Evolutionary conservation across 202 grass and related monocot genomes (phyloP).

Genomic region (Panicum hallii): DNA sequence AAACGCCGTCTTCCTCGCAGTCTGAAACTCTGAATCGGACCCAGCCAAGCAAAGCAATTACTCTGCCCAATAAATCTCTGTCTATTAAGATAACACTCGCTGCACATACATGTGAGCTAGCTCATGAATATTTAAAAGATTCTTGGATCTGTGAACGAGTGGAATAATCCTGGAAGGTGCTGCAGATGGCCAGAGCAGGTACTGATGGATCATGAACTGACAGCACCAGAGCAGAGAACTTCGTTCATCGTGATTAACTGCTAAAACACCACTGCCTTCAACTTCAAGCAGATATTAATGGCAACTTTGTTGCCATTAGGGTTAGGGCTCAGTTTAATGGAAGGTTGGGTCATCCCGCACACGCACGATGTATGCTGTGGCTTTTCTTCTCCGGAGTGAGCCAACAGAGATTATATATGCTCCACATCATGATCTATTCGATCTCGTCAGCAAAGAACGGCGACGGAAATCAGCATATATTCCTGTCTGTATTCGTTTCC

Average conservation of each 20-base stretch:
- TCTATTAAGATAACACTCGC: too few relatives aligned
- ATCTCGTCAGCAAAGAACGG: constrained; percentile 30
- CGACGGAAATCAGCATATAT: constrained; percentile 20
- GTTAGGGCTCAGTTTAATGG: not conserved
- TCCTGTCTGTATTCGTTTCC: not conserved
- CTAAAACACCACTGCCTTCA: not conserved
- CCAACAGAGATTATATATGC: not conserved
- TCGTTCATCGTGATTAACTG: not conserved
- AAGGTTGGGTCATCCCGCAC: not conserved
- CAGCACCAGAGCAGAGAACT: not conserved
- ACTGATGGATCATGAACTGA: not conserved
- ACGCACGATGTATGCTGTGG: not conserved
- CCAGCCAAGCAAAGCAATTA: too few relatives aligned
- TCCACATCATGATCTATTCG: not conserved
- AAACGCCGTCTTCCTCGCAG: too few relatives aligned
- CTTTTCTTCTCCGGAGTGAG: not conserved
- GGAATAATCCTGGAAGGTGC: not conserved
- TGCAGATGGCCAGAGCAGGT: not conserved
- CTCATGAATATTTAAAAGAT: not conserved
- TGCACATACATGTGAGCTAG: not conserved
- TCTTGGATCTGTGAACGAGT: not conserved
- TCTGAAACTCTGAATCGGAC: too few relatives aligned
- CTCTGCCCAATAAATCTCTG: too few relatives aligned
- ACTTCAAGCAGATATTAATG: not conserved
- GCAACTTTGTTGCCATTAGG: constrained; percentile 20